Base-by-base conservation (phyloP, 2,329 filamentous ascomycete genomes). In the Trichophyton simii region DNA sequence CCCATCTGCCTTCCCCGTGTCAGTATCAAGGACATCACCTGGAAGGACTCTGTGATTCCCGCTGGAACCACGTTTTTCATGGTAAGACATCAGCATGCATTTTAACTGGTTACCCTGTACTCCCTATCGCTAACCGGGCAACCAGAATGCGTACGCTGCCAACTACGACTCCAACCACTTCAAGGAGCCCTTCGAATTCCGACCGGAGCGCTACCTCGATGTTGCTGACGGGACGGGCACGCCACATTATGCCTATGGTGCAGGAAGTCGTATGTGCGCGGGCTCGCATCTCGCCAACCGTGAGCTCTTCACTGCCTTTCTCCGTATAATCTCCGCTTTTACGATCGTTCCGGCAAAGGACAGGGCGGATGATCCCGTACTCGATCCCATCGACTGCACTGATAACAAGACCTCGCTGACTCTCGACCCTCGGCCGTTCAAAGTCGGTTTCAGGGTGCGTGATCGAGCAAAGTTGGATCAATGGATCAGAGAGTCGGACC, bases 1-100 rank as follows among this genome's bases (percentile, higher is more conserved):
- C 87, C 88, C 1, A 86, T 94, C 67, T 89, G 85, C 67, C 79
- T 94, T 0, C 89, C 89, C 0, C 79, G 89, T 2, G 83, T 83
- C 15, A 87, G 80, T 63, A 87, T 88, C 70, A 87, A 86, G 66
- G 85, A 88, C 64, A 88, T 92, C 61, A 77, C 81, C 3, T 91
- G 85, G 74, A 78, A 87, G 25, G 83, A 83, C 15, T 77, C 83
- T 0, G 75, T 80, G 0, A 88, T 94, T 42, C 89, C 89, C 0
- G 81, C 87, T 0, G 87, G 87, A 1, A 91, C 87, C 0, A 89
- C 86, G 1, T 90, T 92, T 67, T 90, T 91, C 73, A 87, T 92
- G 87, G 81, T 82, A 69, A 52, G 34, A 38, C 34, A 38, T 13
- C 34, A 38, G 11, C 28, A 28, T 28, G 25, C 4, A 31, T 8